phyloP scores from a whole-genome alignment of 2,329 filamentous ascomycete species.

The Blastomyces percursus region DNA sequence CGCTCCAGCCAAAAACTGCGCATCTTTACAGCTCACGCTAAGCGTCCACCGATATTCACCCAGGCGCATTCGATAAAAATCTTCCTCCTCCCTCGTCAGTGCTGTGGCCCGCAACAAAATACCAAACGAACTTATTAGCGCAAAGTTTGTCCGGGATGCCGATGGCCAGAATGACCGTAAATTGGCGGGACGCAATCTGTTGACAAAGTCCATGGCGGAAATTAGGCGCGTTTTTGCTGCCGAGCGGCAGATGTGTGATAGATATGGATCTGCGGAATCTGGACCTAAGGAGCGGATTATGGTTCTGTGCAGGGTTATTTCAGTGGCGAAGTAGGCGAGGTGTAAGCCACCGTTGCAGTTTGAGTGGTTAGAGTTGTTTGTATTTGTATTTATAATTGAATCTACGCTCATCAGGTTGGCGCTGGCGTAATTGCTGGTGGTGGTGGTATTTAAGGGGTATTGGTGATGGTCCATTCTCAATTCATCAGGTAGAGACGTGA shows the following conservation, averaged over 20 bases:
- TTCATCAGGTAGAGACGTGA: conserved; percentile 36
- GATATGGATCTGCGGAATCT: conserved; percentile 58
- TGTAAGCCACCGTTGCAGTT: conserved; percentile 60
- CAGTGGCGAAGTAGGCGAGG: conserved; percentile 83
- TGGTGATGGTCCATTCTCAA: conserved; percentile 40
- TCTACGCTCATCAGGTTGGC: conserved; percentile 22
- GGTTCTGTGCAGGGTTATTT: conserved; percentile 83
- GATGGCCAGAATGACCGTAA: conserved; percentile 74
- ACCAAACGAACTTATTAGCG: conserved; percentile 87
- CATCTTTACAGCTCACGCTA: conserved; percentile 68
- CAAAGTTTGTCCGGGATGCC: conserved; percentile 58
- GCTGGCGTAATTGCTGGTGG: neutral
- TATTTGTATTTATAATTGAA: conserved; percentile 26
- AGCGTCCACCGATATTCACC: conserved; percentile 92
- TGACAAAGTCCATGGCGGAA: conserved; percentile 95
- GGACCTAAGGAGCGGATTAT: conserved; percentile 69
- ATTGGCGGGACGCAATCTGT: conserved; percentile 75
- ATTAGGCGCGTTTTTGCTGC: conserved; percentile 91
- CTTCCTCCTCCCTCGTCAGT: conserved; percentile 74
- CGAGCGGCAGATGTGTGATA: conserved; percentile 83
- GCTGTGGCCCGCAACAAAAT: conserved; percentile 82
- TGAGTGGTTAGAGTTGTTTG: conserved; percentile 21
- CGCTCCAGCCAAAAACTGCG: conserved; percentile 48
- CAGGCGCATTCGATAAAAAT: conserved; percentile 78
- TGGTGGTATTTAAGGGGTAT: neutral